phyloP scores from a whole-genome alignment of 352 stramenopile genomes.

The Pilasporangium apinafurcum region DNA sequence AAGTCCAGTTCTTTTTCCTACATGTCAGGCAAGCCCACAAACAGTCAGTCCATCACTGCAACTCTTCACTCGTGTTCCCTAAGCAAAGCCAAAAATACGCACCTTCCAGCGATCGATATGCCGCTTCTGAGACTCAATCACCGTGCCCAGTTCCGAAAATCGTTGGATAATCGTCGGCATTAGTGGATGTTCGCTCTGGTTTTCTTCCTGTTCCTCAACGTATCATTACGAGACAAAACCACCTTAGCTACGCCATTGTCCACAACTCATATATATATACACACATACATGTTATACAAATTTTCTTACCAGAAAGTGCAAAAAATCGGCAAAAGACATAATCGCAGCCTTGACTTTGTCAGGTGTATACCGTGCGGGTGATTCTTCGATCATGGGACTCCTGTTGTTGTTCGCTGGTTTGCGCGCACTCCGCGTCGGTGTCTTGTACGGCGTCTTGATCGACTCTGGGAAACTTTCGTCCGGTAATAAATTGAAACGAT shows the following conservation, averaged over 20 bases:
- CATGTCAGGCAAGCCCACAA: neutral
- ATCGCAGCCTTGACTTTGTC: slow-evolving; percentile 73
- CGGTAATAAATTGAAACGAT: slow-evolving; percentile 57
- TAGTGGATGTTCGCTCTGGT: slow-evolving; percentile 56
- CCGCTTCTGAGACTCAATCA: slow-evolving; percentile 83
- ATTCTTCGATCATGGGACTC: slow-evolving; percentile 21
- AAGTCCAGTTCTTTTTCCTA: slow-evolving; percentile 72
- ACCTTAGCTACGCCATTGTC: slow-evolving; percentile 18
- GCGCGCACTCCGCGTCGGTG: too few species aligned
- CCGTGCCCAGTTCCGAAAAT: slow-evolving; percentile 65
- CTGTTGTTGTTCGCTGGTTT: slow-evolving; percentile 18
- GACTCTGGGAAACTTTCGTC: slow-evolving; percentile 18
- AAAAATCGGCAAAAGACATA: slow-evolving; percentile 75
- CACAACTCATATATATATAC: too few species aligned
- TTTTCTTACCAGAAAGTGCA: slow-evolving; percentile 71
- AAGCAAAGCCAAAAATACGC: too few species aligned
- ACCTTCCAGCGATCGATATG: slow-evolving; percentile 83
- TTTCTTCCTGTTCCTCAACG: slow-evolving; percentile 76
- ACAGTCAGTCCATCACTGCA: neutral
- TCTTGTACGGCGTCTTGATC: slow-evolving; percentile 1
- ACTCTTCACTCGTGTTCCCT: too few species aligned
- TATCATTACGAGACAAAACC: slow-evolving; percentile 6
- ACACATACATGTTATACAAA: neutral
- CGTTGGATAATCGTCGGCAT: slow-evolving; percentile 78
- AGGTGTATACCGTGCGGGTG: slow-evolving; percentile 58